phyloP scores from a whole-genome alignment of 768 basidiomycete genomes.

The Lepiota venenata region DNA sequence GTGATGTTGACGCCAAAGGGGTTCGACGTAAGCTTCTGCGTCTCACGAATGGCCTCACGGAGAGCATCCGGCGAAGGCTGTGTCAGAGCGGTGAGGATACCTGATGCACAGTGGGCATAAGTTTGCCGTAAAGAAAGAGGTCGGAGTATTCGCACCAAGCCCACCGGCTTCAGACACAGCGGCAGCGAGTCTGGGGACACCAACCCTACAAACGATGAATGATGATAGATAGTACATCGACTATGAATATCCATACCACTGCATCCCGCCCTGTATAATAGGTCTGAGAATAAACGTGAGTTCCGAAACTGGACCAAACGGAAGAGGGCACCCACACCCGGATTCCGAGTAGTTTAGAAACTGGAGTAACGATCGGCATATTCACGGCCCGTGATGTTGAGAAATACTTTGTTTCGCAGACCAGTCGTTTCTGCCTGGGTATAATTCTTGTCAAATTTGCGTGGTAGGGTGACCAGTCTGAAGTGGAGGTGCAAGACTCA shows the following conservation, averaged over 20 bases:
- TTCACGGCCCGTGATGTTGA: constrained; percentile 3
- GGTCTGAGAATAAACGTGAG: constrained; percentile 44
- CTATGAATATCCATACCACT: constrained; percentile 52
- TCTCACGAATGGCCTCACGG: constrained; percentile 76
- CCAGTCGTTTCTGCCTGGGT: too few species aligned
- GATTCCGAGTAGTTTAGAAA: constrained; percentile 66
- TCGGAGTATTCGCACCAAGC: constrained; percentile 43
- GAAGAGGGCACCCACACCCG: constrained; percentile 46
- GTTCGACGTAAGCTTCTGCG: constrained; percentile 61
- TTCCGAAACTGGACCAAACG: not conserved
- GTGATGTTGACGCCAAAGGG: constrained; percentile 88
- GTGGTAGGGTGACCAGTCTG: too few species aligned
- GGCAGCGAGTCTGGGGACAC: constrained; percentile 66
- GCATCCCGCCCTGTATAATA: constrained; percentile 87
- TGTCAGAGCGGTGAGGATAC: constrained; percentile 84
- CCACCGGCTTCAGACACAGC: constrained; percentile 85
- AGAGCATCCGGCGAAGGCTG: constrained; percentile 84
- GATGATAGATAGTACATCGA: not conserved
- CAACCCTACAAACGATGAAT: constrained; percentile 60
- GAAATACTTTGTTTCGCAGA: not conserved
- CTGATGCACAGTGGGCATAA: constrained; percentile 26
- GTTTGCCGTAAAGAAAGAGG: not conserved
- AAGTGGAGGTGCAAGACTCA: too few species aligned
- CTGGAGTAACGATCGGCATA: constrained; percentile 46
- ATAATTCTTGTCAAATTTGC: too few species aligned